Base-by-base conservation (phyloP, 2,329 filamentous ascomycete genomes). In the Cryphonectria radicalis region DNA sequence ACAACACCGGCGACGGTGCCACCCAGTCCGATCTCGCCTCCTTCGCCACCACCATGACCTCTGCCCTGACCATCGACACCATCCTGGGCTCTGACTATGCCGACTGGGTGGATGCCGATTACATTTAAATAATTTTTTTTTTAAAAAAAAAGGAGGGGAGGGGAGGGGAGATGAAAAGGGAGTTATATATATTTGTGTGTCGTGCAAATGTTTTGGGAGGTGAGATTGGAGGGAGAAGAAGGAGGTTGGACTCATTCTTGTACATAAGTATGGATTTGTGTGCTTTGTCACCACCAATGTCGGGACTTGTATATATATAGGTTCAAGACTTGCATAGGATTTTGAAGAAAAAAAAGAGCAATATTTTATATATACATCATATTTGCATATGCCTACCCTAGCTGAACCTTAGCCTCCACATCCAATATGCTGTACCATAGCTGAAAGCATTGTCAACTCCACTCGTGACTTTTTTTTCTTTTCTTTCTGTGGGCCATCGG, bases 1-100 rank as follows among this genome's bases (percentile, higher is more conserved):
- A 74, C 28, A 89, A 89, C 76, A 83, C 81, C 10, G 87, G 88
- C 1, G 76, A 77, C 69, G 87, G 87, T 7, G 80, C 86, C 10
- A 64, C 76, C 78, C 55, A 86, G 86, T 0, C 84, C 81, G 4
- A 65, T 43, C 78, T 87, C 72, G 86, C 84, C 13, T 80, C 75
- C 71, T 88, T 88, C 74, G 77, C 82, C 1, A 81, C 77, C 53
- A 82, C 79, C 70, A 71, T 86, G 63, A 64, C 60, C 65, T 62
- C 65, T 32, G 63, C 72, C 0, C n/a, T 73, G 1, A 75, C 84
- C 3, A 79, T 77, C n/a, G 84, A 84, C 53, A 76, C 76, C 11
- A 66, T 63, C 28, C 66, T 69, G 63, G 63, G 53, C 35, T 57
- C 53, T 17, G 72, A 73, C 40, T 73, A 73, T 22, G 70, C 72